Percentiles rank a stretch among this genome's conserved stretches.
Conservation (phyloP, 257 asterid genomes). For the Nicotiana obtusifolia region DNA sequence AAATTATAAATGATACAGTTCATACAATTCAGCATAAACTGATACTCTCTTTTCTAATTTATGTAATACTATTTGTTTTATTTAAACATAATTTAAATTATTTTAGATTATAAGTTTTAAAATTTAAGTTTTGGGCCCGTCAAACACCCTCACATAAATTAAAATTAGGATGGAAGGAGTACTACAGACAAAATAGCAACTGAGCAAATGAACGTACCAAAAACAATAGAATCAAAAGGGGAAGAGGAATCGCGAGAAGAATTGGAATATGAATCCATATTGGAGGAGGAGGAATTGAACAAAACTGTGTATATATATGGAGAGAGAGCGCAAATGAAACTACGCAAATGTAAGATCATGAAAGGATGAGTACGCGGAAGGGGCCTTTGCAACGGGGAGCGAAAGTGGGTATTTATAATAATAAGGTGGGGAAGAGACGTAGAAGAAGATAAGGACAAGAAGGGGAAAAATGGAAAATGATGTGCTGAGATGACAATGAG, state of each 20-base stretch:
- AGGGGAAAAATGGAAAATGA: not conserved
- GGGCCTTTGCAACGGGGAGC: not conserved
- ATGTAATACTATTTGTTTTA: too few relatives aligned
- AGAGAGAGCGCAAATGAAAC: not conserved
- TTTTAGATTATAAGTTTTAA: too few relatives aligned
- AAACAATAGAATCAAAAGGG: conserved; percentile 27
- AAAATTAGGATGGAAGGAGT: not conserved
- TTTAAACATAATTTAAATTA: too few relatives aligned
- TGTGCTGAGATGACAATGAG: conserved; percentile 4
- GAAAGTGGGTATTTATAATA: conserved; percentile 6
- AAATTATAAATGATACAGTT: not conserved
- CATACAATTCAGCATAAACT: too few relatives aligned
- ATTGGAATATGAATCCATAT: conserved; percentile 23
- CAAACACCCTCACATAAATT: not conserved
- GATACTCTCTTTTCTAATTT: too few relatives aligned
- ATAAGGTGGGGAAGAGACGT: not conserved
- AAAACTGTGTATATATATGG: not conserved
- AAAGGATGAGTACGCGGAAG: not conserved
- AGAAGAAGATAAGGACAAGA: not conserved
- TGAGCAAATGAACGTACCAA: conserved; percentile 19
- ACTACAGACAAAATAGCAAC: too few relatives aligned
- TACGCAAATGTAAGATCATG: not conserved
- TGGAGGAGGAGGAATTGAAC: not conserved
- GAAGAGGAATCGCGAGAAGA: conserved; percentile 22
- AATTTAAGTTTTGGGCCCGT: too few relatives aligned